Evolutionary conservation across 2,329 filamentous ascomycete genomes (phyloP).

Genomic region (Aspergillus unguis): DNA sequence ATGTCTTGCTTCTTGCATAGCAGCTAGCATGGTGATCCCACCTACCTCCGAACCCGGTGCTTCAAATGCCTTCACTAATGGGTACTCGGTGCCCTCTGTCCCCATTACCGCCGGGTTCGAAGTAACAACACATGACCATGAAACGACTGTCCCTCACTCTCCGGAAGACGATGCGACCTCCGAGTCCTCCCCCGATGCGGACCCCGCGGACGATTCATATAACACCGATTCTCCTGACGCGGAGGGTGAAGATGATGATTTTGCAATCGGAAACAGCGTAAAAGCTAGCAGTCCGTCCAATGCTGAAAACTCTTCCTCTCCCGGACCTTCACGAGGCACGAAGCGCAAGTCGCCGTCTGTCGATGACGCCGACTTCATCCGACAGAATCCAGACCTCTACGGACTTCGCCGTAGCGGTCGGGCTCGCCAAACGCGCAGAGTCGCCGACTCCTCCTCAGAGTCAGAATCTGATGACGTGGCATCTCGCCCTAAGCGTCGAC

Average conservation of each 20-base stretch:
- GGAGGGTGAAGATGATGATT: constrained; percentile 62
- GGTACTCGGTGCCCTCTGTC: constrained; percentile 27
- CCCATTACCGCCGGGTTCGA: constrained; percentile 33
- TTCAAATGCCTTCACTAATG: constrained; percentile 35
- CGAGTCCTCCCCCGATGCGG: constrained; percentile 44
- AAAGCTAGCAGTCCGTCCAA: constrained; percentile 55
- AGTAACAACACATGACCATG: constrained; percentile 55
- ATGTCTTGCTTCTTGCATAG: constrained; percentile 35
- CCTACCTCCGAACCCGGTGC: constrained; percentile 35
- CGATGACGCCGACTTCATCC: constrained; percentile 78
- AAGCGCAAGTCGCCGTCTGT: constrained; percentile 69
- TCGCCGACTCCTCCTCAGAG: constrained; percentile 60
- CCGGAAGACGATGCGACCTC: constrained; percentile 56
- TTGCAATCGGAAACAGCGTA: constrained; percentile 62
- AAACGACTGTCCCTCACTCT: constrained; percentile 74
- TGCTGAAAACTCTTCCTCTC: constrained; percentile 64
- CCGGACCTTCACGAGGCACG: constrained; percentile 62
- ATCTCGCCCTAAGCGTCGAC: constrained; percentile 47
- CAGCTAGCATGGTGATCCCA: constrained; percentile 47
- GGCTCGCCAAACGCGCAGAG: constrained; percentile 59
- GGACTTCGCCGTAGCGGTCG: constrained; percentile 84
- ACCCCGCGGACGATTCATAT: constrained; percentile 40
- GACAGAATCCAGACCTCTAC: constrained; percentile 90
- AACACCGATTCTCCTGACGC: constrained; percentile 36
- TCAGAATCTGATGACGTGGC: constrained; percentile 71